Conservation (phyloP, 495 filamentous ascomycete genomes). For the Pyrenula aspistea region DNA sequence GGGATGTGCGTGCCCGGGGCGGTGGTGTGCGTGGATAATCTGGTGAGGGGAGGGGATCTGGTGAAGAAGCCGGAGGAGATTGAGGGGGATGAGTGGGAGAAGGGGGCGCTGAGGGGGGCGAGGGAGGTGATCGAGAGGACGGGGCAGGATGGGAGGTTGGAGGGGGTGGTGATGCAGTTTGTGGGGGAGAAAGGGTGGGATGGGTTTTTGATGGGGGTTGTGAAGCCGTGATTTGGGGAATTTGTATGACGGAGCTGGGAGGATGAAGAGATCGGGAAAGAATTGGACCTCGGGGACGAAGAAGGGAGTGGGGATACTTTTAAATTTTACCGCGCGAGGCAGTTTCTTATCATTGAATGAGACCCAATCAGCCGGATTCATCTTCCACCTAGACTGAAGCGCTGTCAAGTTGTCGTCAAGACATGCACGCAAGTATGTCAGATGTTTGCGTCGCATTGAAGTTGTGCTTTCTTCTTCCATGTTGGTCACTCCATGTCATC, state of each 20-base stretch:
- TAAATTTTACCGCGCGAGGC: too few species aligned
- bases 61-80: not conserved
- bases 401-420: too few species aligned
- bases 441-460: too few species aligned
- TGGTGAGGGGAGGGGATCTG: conserved; percentile 13
- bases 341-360: too few species aligned
- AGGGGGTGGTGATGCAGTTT: conserved; percentile 31
- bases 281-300: not conserved
- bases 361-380: too few species aligned
- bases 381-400: too few species aligned
- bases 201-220: conserved; percentile 27
- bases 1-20: conserved; percentile 19
- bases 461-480: too few species aligned
- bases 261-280: not conserved
- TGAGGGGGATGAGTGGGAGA: conserved; percentile 15
- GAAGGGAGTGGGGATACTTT: too few species aligned
- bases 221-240: not conserved
- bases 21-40: conserved; percentile 31
- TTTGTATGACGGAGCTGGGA: not conserved
- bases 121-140: conserved; percentile 26
- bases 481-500: too few species aligned
- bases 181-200: conserved; percentile 38
- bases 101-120: conserved; percentile 14
- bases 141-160: conserved; percentile 28
- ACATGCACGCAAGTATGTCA: too few species aligned